Evolutionary conservation across 1,139 yeast species (phyloP), one percentile per base, ranked within the genome.

Genomic region (Pichia sp.): DNA sequence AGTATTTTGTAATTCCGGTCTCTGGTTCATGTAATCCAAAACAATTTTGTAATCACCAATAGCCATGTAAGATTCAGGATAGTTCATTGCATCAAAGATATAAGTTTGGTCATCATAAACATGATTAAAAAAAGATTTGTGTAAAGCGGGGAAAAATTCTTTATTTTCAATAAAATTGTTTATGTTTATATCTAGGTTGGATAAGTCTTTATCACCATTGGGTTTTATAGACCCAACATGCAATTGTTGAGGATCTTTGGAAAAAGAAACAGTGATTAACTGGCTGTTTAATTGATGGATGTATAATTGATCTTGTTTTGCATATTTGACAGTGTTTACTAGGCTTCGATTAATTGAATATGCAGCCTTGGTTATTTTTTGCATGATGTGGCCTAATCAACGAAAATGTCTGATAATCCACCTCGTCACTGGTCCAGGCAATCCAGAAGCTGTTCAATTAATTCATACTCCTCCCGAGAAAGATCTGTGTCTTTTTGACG

Each of bases 1-100:
- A 1, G 78, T 78, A 53, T 81, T 82, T 48, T 80, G 87, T 5
- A 82, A 75, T 20, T 80, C 84, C 0, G 93, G 88, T 18, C 76
- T 72, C 43, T 93, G 69, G 11, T 85, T 85, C 57, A 56, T 56
- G 49, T 74, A 77, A 20, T 74, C 65, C 1, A 93, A 89, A 2
- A 78, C 70, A 40, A 72, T 76, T 46, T 93, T 67, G 49, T 80
- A 69, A 56, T 85, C 95, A 52, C 77, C 81, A 33, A 85, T 72
- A 6, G 88, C 86, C 81, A 82, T 78, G 60, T 62, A 79, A 0
- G 73, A 63, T 32, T 67, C 59, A 19, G 74, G 72, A 53, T 74
- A 80, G 28, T 75, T 72, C 6, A 77, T 70, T 1, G 88, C 86
- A 46, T 82, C 80, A 55, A 80, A 64, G 22, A 70, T 65, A 57